Evolutionary conservation across 352 stramenopile species (phyloP).

Genomic region (Phytophthora aleatoria): DNA sequence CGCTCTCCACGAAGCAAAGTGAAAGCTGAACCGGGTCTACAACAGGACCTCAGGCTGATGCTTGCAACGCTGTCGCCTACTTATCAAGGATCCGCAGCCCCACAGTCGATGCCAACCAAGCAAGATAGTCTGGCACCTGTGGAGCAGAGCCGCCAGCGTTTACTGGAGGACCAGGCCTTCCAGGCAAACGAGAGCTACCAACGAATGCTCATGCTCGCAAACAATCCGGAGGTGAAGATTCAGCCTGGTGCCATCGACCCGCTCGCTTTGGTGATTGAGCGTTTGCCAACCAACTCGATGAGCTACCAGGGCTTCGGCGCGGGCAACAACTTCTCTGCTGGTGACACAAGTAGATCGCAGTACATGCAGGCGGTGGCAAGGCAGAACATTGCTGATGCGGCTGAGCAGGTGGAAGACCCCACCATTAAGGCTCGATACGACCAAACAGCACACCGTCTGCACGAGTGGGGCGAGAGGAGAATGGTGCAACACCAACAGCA

Average conservation of each 20-base stretch:
- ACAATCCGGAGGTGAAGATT: constrained; percentile 13
- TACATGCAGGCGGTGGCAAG: constrained; percentile 29
- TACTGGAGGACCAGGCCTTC: constrained; percentile 42
- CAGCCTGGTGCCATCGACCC: constrained; percentile 17
- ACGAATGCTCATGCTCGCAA: constrained; percentile 35
- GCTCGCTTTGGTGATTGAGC: constrained; percentile 34
- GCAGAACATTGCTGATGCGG: constrained; percentile 33
- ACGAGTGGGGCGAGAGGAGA: constrained; percentile 42
- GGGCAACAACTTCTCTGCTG: constrained; percentile 9
- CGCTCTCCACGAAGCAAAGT: not conserved
- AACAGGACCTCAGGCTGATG: constrained; percentile 36
- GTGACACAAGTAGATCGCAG: constrained; percentile 17
- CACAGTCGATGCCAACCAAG: constrained; percentile 9
- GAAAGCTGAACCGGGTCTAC: constrained; percentile 11
- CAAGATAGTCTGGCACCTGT: constrained; percentile 26
- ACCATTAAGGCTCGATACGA: constrained; percentile 36
- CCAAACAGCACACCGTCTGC: constrained; percentile 29
- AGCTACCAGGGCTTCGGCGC: constrained; percentile 6
- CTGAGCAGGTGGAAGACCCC: constrained; percentile 28
- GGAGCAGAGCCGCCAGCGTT: constrained; percentile 28
- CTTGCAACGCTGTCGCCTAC: constrained; percentile 24
- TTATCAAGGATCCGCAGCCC: constrained; percentile 7
- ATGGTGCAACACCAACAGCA: constrained; percentile 27
- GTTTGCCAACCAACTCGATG: constrained; percentile 24
- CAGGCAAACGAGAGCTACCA: constrained; percentile 32